These are phyloP conservation scores for Lepidium didymum DNA, from an alignment of 345 rosid species.

Conservation along the genomic window DNA sequence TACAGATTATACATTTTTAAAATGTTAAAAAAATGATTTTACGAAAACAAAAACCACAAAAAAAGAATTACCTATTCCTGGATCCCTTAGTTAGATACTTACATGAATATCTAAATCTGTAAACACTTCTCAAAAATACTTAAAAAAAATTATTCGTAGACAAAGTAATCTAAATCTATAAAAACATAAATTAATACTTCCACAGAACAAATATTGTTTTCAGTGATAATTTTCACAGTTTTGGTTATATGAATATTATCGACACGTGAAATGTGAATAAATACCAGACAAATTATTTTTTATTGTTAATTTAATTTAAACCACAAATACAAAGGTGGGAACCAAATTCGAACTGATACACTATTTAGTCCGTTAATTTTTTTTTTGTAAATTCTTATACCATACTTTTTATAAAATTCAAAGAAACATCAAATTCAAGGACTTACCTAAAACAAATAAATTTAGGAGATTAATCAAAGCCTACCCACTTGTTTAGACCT, in stretches of 20 bases:
- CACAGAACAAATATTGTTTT: too few species aligned
- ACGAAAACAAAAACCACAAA: too few species aligned
- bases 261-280: background rate
- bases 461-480: background rate
- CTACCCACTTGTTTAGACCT: conserved; percentile 1
- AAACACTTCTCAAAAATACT: too few species aligned
- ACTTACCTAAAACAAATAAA: background rate
- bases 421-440: conserved; percentile 5
- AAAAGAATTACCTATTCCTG: too few species aligned
- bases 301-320: background rate
- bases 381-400: background rate
- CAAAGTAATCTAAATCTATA: too few species aligned
- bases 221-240: background rate
- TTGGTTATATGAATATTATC: background rate
- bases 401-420: background rate
- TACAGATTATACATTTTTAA: too few species aligned
- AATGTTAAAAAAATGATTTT: too few species aligned
- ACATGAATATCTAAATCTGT: too few species aligned
- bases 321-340: background rate
- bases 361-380: background rate
- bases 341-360: background rate
- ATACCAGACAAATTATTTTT: background rate
- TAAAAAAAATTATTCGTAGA: too few species aligned
- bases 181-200: background rate
- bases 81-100: too few species aligned